Percentiles rank a stretch among this genome's conserved stretches.
phyloP scores from a whole-genome alignment of 108 stramenopile species.

The Craspedostauros australis region DNA sequence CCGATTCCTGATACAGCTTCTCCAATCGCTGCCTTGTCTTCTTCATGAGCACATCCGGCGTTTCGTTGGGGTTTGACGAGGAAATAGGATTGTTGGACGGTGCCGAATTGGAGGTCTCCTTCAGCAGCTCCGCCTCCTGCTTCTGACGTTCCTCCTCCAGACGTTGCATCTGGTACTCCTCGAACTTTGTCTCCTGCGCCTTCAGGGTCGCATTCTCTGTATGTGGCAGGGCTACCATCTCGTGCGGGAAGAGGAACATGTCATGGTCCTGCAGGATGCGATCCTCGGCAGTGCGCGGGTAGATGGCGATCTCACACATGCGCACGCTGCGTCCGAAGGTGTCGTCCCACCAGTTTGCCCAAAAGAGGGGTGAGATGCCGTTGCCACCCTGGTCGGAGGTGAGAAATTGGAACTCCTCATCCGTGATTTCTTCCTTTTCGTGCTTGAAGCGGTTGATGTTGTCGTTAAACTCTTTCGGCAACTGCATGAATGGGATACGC shows the following conservation, averaged over 20 bases:
- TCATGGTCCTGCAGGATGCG: constrained; percentile 18
- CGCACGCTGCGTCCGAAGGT: constrained; percentile 47
- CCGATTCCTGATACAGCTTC: constrained; percentile 9
- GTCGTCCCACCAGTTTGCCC: constrained; percentile 76
- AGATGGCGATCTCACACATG: constrained; percentile 63
- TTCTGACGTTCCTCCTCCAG: constrained; percentile 16
- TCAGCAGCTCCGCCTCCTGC: neutral
- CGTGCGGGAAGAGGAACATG: constrained; percentile 37
- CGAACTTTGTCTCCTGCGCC: constrained; percentile 25
- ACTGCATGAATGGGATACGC: constrained; percentile 68
- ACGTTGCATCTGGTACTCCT: constrained; percentile 34
- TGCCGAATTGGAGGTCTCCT: neutral
- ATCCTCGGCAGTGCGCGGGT: constrained; percentile 30
- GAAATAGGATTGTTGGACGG: neutral
- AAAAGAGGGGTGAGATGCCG: constrained; percentile 82
- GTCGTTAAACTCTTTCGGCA: constrained; percentile 60
- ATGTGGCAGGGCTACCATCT: constrained; percentile 25
- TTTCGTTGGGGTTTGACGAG: constrained; percentile 10
- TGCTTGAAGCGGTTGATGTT: constrained; percentile 24
- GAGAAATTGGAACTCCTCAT: constrained; percentile 28
- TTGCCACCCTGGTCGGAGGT: constrained; percentile 54
- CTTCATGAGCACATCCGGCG: constrained; percentile 19
- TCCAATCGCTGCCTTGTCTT: constrained; percentile 32
- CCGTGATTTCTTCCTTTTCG: constrained; percentile 16
- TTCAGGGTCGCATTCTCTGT: constrained; percentile 24